A percentile compares a stretch with the other conserved stretches of the same genome.
phyloP scores from a whole-genome alignment of 1,139 yeast genomes.

The Yamadazyma blattariae region DNA sequence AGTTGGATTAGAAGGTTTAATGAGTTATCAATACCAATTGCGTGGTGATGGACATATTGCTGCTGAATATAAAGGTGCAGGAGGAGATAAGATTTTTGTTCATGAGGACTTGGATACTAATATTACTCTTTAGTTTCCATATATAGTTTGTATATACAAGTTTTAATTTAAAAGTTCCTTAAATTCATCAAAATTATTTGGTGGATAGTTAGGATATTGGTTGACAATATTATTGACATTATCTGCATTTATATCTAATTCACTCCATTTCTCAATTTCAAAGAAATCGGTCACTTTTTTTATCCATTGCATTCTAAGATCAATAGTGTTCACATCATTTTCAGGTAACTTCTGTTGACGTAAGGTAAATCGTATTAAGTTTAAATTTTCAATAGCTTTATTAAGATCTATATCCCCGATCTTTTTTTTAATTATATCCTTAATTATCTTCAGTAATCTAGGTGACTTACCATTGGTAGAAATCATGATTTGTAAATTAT shows the following conservation, averaged over 20 bases:
- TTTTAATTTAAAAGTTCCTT: slow-evolving; percentile 1
- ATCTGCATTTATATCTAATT: slow-evolving; percentile 21
- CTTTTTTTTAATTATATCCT: slow-evolving; percentile 53
- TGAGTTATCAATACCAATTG: slow-evolving; percentile 90
- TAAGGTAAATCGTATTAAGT: slow-evolving; percentile 51
- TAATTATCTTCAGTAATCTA: slow-evolving; percentile 63
- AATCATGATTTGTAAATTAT: slow-evolving; percentile 79
- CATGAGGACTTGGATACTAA: slow-evolving; percentile 56
- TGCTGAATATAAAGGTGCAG: slow-evolving; percentile 88
- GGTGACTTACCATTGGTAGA: slow-evolving; percentile 86
- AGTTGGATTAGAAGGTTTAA: slow-evolving; percentile 94
- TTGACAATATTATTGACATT: slow-evolving; percentile 28
- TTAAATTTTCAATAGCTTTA: slow-evolving; percentile 63
- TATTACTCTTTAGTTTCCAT: slow-evolving; percentile 5
- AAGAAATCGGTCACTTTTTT: slow-evolving; percentile 61
- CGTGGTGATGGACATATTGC: slow-evolving; percentile 92
- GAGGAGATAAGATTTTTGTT: slow-evolving; percentile 77
- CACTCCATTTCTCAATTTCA: slow-evolving; percentile 60
- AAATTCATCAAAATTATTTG: slow-evolving; percentile 32
- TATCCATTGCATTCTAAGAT: slow-evolving; percentile 72
- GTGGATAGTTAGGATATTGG: slow-evolving; percentile 42
- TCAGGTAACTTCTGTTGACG: slow-evolving; percentile 45
- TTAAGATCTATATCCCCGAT: slow-evolving; percentile 45
- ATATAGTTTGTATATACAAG: background rate
- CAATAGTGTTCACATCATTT: slow-evolving; percentile 50